Evolutionary conservation across 305 asterid genomes (phyloP).

Genomic region (Euphrasia arctica): DNA sequence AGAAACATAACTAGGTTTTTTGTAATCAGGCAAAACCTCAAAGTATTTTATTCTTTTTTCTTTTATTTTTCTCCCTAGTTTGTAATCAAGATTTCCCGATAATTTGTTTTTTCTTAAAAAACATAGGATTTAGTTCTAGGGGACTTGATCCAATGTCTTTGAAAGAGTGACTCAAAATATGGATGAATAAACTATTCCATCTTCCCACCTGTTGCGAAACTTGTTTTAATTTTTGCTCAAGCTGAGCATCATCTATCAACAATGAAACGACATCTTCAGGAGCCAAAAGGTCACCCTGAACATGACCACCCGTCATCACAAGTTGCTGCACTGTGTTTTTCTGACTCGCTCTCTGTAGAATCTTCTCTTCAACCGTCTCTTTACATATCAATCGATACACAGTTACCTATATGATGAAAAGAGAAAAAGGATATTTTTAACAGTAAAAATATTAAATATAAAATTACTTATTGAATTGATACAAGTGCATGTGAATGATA

Average conservation of each 20-base stretch:
- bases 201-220: slow-evolving; percentile 78
- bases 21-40: neutral
- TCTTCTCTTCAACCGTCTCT: slow-evolving; percentile 94
- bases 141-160: too few species aligned
- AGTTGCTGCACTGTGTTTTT: slow-evolving; percentile 96
- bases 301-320: slow-evolving; percentile 99
- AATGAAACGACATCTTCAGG: slow-evolving; percentile 98
- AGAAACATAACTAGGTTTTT: neutral
- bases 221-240: slow-evolving; percentile 91
- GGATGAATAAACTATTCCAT: neutral
- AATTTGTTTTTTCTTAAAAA: too few species aligned
- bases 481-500: neutral
- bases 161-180: neutral
- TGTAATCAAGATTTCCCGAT: too few species aligned
- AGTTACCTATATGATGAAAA: slow-evolving; percentile 52
- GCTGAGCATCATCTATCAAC: slow-evolving; percentile 83
- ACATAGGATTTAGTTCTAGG: too few species aligned
- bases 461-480: neutral
- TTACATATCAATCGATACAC: slow-evolving; percentile 91
- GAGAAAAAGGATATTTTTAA: neutral
- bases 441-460: neutral
- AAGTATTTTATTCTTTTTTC: neutral
- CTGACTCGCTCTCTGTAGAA: slow-evolving; percentile 94
- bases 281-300: slow-evolving; percentile 95
- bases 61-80: too few species aligned